These are phyloP conservation scores for Aspergillus pseudoviridinutans DNA, from an alignment of 2,329 filamentous ascomycete genomes.

Conservation along the genomic window DNA sequence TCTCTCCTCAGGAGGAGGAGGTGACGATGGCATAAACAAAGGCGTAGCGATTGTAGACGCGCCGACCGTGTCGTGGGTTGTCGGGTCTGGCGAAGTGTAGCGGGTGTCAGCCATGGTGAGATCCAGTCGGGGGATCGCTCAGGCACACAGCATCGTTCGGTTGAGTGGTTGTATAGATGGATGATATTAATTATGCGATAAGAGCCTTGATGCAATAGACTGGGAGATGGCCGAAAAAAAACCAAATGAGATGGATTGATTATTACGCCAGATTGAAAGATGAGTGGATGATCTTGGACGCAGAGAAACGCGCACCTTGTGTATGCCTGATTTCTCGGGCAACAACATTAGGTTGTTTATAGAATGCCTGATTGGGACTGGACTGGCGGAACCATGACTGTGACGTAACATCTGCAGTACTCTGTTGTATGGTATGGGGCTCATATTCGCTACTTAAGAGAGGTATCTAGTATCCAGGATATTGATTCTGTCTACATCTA, in stretches of 20 bases:
- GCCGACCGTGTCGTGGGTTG: constrained; percentile 41
- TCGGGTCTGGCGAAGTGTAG: constrained; percentile 35
- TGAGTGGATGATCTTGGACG: background rate
- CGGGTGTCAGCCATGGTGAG: constrained; percentile 36
- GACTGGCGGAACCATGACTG: background rate
- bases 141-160: background rate
- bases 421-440: too few species aligned
- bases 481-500: too few species aligned
- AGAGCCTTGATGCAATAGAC: background rate
- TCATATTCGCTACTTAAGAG: too few species aligned
- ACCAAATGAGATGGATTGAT: background rate
- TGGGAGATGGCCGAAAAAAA: background rate
- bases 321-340: constrained; percentile 10
- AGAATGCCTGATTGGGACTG: background rate
- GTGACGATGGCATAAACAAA: constrained; percentile 35
- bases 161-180: background rate
- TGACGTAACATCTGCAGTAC: background rate
- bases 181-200: background rate
- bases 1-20: constrained; percentile 20
- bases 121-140: constrained; percentile 8
- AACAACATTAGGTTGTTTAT: background rate
- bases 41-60: constrained; percentile 37
- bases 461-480: too few species aligned
- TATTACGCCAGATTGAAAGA: background rate
- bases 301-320: constrained; percentile 2